Evolutionary conservation across 257 asterid species (phyloP).

Genomic region (Pogostemon cablin): DNA sequence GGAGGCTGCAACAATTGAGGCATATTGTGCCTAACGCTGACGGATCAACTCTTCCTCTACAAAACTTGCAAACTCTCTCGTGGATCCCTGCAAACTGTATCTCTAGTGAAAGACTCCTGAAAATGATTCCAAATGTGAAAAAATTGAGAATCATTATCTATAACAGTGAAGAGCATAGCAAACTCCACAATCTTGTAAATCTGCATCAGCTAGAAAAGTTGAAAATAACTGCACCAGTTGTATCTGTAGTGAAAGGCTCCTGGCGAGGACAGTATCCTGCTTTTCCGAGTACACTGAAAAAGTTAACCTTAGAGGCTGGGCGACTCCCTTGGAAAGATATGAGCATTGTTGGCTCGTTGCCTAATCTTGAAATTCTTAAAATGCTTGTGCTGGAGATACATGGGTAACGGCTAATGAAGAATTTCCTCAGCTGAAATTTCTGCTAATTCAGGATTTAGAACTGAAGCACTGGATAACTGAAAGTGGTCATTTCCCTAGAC

Average conservation of each 20-base stretch:
- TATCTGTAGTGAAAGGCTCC: neutral
- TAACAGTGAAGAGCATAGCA: too few species aligned
- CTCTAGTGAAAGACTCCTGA: neutral
- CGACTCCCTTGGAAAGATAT: conserved; percentile 20
- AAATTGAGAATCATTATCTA: conserved; percentile 13
- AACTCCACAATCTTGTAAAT: conserved; percentile 3
- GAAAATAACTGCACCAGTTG: neutral
- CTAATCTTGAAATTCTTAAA: conserved; percentile 30
- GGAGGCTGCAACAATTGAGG: too few species aligned
- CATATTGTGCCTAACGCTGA: neutral
- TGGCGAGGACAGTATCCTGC: neutral
- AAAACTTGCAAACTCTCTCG: neutral
- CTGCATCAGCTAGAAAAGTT: conserved; percentile 20
- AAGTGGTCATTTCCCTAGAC: conserved; percentile 13
- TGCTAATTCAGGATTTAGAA: neutral
- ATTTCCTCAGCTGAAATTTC: conserved; percentile 17
- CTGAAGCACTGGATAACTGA: conserved; percentile 4
- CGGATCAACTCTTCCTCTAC: neutral
- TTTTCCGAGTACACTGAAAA: conserved; percentile 17
- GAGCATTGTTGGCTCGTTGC: conserved; percentile 19
- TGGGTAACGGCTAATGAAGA: conserved; percentile 21
- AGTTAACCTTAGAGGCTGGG: conserved; percentile 21
- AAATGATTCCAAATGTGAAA: conserved; percentile 13
- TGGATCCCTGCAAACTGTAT: neutral
- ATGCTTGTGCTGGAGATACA: neutral